Percentiles rank a stretch among this genome's conserved stretches.
Evolutionary conservation across 2,329 filamentous ascomycete genomes (phyloP).

Genomic region (Colletotrichum horii): DNA sequence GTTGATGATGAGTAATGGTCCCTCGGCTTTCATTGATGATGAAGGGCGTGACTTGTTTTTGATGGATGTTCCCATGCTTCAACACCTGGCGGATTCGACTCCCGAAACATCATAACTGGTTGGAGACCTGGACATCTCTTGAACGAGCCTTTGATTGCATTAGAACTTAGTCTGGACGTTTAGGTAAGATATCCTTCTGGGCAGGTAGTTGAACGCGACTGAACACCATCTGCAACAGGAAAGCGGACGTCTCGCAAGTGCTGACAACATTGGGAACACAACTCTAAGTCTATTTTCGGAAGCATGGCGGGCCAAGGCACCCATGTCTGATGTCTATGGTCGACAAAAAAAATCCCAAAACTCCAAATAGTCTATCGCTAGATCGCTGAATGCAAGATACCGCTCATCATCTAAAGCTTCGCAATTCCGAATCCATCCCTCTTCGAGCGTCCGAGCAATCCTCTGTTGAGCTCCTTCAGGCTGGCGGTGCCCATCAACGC

Average conservation of each 20-base stretch:
- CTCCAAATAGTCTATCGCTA: neutral
- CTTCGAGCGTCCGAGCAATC: conserved; percentile 3
- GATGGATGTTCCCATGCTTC: neutral
- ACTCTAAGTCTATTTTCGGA: neutral
- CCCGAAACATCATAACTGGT: neutral
- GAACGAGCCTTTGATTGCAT: neutral
- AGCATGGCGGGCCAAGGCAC: neutral
- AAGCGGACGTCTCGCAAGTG: accelerated
- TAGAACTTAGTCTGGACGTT: neutral
- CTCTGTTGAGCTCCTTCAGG: conserved; percentile 11
- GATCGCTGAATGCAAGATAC: neutral
- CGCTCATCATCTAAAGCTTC: neutral
- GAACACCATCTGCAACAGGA: neutral
- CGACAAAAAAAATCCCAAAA: neutral
- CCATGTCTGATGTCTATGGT: neutral
- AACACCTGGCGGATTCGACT: neutral
- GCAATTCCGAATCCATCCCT: conserved; percentile 10
- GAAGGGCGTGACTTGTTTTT: neutral
- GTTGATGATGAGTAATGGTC: neutral
- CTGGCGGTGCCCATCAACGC: conserved; percentile 12
- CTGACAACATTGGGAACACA: neutral
- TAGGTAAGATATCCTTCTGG: neutral
- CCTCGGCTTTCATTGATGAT: neutral
- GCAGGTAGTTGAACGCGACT: neutral
- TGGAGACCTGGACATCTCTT: neutral